These are phyloP conservation scores for Rauvolfia tetraphylla DNA, from an alignment of 257 asterid species.

Conservation along the genomic window DNA sequence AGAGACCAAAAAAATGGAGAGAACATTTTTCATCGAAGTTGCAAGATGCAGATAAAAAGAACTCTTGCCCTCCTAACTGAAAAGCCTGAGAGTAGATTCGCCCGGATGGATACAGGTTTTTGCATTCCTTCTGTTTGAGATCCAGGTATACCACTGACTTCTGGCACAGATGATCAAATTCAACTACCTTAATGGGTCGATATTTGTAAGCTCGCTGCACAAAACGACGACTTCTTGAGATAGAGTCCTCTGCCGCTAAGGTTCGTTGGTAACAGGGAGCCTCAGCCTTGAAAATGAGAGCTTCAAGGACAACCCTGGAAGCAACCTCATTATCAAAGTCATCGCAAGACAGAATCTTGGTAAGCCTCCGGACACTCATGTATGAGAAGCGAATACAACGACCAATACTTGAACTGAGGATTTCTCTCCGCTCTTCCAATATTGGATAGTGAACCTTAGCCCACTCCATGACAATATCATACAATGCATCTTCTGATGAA, in stretches of 20 bases:
- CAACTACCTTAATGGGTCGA: slow-evolving; percentile 11
- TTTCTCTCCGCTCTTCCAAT: neutral
- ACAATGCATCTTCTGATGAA: slow-evolving; percentile 13
- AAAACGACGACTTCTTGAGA: slow-evolving; percentile 3
- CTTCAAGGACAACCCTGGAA: slow-evolving; percentile 4
- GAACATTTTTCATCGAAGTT: neutral
- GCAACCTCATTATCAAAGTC: neutral
- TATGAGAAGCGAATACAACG: slow-evolving; percentile 7
- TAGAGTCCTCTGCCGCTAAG: neutral
- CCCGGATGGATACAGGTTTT: slow-evolving; percentile 1
- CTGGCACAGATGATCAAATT: slow-evolving; percentile 1
- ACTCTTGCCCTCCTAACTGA: neutral
- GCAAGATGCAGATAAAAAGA: slow-evolving; percentile 8
- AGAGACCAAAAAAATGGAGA: slow-evolving; percentile 4
- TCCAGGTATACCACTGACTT: slow-evolving; percentile 8
- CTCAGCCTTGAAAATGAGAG: slow-evolving; percentile 6
- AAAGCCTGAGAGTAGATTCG: slow-evolving; percentile 7
- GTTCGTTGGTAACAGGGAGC: neutral
- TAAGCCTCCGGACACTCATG: slow-evolving; percentile 6
- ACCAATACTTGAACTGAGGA: slow-evolving; percentile 6
- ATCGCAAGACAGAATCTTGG: neutral
- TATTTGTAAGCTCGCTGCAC: slow-evolving; percentile 8
- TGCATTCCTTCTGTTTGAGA: slow-evolving; percentile 9
- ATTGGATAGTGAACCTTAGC: neutral
- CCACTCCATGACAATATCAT: slow-evolving; percentile 10